A percentile compares a stretch with the other conserved stretches of the same genome.
Evolutionary conservation across 2,329 filamentous ascomycete genomes (phyloP).

Genomic region (Aureobasidium melanogenum): DNA sequence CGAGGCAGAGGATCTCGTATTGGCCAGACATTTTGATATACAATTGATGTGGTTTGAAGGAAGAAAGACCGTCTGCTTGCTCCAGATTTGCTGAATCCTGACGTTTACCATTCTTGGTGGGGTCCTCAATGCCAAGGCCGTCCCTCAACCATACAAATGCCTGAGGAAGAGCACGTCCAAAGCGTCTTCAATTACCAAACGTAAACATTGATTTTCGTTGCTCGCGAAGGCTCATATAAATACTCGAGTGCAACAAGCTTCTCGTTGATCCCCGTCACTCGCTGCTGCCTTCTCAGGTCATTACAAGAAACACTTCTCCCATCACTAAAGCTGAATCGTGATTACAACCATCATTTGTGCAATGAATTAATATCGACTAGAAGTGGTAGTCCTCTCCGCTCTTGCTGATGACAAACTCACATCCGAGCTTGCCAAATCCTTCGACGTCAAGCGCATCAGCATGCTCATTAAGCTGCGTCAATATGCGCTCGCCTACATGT

Average conservation of each 20-base stretch:
- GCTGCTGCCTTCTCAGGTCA: background rate
- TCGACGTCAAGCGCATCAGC: conserved; percentile 40
- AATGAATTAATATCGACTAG: conserved; percentile 18
- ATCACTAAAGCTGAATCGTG: background rate
- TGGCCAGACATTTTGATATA: conserved; percentile 45
- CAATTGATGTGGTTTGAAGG: conserved; percentile 7
- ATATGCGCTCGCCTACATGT: conserved; percentile 55
- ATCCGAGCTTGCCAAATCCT: conserved; percentile 56
- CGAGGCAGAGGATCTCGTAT: conserved; percentile 83
- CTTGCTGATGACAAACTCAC: conserved; percentile 65
- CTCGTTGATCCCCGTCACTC: too few species aligned
- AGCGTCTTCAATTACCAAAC: background rate
- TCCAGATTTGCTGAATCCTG: conserved; percentile 2
- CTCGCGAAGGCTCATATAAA: background rate
- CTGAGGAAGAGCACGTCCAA: background rate
- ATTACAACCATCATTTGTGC: background rate
- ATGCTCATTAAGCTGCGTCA: conserved; percentile 58
- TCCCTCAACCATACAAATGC: background rate
- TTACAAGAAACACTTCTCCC: background rate
- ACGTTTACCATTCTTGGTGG: background rate
- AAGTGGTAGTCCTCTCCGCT: conserved; percentile 52
- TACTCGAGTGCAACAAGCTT: background rate
- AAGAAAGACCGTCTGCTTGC: background rate
- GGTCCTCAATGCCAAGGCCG: background rate
- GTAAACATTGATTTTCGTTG: background rate